Percentiles rank a stretch among this genome's conserved stretches.
These are phyloP conservation scores for Daphne laureola DNA, from an alignment of 441 rosid genomes.

Conservation along the genomic window DNA sequence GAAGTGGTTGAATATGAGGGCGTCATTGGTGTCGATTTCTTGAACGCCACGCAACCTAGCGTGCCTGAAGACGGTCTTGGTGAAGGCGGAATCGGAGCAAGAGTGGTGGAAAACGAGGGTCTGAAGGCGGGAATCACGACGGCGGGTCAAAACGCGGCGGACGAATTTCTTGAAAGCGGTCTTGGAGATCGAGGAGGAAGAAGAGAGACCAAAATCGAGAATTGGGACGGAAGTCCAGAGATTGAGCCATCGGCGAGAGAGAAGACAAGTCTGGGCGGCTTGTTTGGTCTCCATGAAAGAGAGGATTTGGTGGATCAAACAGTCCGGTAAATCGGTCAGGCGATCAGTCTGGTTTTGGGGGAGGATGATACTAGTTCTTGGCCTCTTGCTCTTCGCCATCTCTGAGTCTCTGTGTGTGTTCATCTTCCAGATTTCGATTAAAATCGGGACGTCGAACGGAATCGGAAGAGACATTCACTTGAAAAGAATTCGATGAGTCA, in stretches of 20 bases:
- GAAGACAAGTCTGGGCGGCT: background rate
- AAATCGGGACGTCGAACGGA: too few relatives aligned
- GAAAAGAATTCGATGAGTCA: too few relatives aligned
- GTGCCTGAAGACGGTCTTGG: background rate
- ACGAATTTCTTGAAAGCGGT: too few relatives aligned
- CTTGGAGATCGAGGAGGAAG: background rate
- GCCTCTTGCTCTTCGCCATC: background rate
- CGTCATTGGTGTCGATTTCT: background rate
- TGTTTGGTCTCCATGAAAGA: slow-evolving; percentile 2
- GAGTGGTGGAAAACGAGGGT: too few relatives aligned
- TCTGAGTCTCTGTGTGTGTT: background rate
- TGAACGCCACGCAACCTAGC: background rate
- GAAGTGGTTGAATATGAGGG: background rate
- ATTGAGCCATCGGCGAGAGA: background rate
- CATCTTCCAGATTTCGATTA: too few relatives aligned
- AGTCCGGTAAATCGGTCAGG: background rate
- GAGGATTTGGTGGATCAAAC: background rate
- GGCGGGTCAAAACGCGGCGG: too few relatives aligned
- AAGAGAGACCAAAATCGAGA: background rate
- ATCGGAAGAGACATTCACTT: too few relatives aligned
- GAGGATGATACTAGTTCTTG: too few relatives aligned
- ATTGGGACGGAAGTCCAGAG: background rate
- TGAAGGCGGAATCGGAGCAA: too few relatives aligned
- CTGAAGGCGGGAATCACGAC: too few relatives aligned
- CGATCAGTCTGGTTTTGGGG: background rate